Conservation (phyloP, 805 yeast species). For the Teunomyces panamensis region DNA sequence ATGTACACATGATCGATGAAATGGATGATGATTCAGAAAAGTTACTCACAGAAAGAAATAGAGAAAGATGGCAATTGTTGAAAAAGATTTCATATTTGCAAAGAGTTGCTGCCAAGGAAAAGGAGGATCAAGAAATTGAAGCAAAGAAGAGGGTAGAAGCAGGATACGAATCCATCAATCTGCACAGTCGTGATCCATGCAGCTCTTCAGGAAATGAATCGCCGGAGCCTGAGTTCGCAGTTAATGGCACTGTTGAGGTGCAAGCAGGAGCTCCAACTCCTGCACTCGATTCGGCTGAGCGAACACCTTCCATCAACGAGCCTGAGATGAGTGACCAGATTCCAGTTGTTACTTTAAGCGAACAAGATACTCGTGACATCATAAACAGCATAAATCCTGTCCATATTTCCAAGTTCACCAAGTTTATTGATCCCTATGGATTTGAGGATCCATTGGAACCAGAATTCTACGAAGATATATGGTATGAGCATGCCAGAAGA, state of each 20-base stretch:
- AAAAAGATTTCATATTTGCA: conserved; percentile 71
- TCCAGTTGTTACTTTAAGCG: conserved; percentile 44
- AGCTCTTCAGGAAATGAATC: neutral
- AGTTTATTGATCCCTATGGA: conserved; percentile 79
- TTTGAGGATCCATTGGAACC: conserved; percentile 84
- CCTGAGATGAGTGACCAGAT: conserved; percentile 13
- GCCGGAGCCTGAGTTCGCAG: conserved; percentile 5
- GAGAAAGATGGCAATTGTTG: conserved; percentile 67
- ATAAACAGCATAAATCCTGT: conserved; percentile 40
- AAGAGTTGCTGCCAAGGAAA: conserved; percentile 55
- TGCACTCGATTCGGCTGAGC: conserved; percentile 2
- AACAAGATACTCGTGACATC: conserved; percentile 39
- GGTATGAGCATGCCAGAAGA: conserved; percentile 79
- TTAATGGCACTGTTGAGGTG: conserved; percentile 4
- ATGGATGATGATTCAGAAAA: conserved; percentile 39
- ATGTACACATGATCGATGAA: conserved; percentile 29
- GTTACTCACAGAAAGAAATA: conserved; percentile 40
- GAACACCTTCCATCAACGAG: conserved; percentile 12
- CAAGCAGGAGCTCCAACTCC: neutral
- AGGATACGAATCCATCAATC: conserved; percentile 21
- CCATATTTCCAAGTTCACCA: conserved; percentile 31
- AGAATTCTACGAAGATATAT: conserved; percentile 79
- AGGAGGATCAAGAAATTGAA: conserved; percentile 38
- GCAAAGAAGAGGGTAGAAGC: conserved; percentile 30
- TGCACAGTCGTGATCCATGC: neutral